Evolutionary conservation across 179 eudicot species (phyloP), one percentile per base, ranked within the genome.

Genomic region (Sideroxylon spinosum): DNA sequence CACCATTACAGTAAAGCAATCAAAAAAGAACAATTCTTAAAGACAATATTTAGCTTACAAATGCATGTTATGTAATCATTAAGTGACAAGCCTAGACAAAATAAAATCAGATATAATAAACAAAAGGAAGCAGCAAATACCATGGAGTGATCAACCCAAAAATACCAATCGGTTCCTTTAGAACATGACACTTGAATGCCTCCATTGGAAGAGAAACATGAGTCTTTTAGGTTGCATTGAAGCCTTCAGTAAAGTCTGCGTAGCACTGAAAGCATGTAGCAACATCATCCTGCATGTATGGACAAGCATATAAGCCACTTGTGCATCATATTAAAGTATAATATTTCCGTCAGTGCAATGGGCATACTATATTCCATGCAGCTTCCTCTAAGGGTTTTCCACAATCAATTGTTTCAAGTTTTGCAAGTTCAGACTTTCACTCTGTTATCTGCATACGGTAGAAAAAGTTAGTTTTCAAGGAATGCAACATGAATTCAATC

Each of bases 111-210:
- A 61, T 13, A 61, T 22, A 28, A 46, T 69, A 4, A 68, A 66
- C 32, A 10, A n/a, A 23, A 77, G 68, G 57, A 64, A 52, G 75
- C 25, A 76, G 50, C 23, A 65, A 74, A 61, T 86, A 96, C 99
- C 99, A 96, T 68, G 99, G 99, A 77, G 99, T 94, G 84, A 96
- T 96, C 79, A 96, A 83, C 20, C 97, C 99, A 90, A 96, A 97
- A 53, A 96, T 93, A 46, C 99, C 99, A 77, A 96, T 81, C 44
- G 99, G 98, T 79, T 96, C 93, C 86, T 79, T 92, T 16, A 94
- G 82, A 71, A 94, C 91, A 81, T 96, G 96, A 82, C 86, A 80
- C 80, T 90, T 96, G 76, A 96, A 92, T 81, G 93, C 81, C 0
- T 96, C 97, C 93, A 92, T 84, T 46, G 98, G 99, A 76, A 96